Conservation (phyloP, 2,329 filamentous ascomycete genomes). For the Didymella sp. region DNA sequence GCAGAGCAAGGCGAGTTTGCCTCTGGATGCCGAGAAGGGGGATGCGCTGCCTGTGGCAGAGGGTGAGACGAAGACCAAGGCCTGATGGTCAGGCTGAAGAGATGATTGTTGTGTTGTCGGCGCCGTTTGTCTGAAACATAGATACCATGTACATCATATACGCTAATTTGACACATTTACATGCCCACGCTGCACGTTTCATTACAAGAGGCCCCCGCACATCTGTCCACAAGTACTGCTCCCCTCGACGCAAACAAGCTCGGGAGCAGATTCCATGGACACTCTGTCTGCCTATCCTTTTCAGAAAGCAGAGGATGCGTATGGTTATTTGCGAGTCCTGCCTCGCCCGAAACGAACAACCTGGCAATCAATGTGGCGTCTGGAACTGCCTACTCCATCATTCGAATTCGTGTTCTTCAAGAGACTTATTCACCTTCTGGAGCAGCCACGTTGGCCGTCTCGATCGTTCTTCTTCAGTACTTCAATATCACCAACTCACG, state of each 20-base stretch:
- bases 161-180: neutral
- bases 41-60: neutral
- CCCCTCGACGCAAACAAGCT: neutral
- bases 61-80: conserved; percentile 3
- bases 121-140: neutral
- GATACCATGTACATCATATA: conserved; percentile 1
- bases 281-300: neutral
- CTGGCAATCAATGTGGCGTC: neutral
- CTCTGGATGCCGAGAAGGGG: conserved; percentile 12
- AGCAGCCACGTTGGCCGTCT: neutral
- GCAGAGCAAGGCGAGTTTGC: conserved; percentile 12
- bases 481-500: neutral
- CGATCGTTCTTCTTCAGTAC: neutral
- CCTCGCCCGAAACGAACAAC: neutral
- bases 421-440: neutral
- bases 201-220: neutral
- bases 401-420: neutral
- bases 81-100: neutral
- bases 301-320: neutral
- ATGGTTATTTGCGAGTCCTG: neutral
- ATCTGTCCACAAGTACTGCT: neutral
- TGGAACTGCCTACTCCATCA: neutral
- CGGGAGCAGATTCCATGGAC: neutral
- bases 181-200: neutral
- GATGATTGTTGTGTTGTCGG: neutral